Percentiles rank a stretch among this genome's conserved stretches.
These are phyloP conservation scores for Circinella minor DNA, from an alignment of 371 early-diverging fungal genomes.

Conservation along the genomic window DNA sequence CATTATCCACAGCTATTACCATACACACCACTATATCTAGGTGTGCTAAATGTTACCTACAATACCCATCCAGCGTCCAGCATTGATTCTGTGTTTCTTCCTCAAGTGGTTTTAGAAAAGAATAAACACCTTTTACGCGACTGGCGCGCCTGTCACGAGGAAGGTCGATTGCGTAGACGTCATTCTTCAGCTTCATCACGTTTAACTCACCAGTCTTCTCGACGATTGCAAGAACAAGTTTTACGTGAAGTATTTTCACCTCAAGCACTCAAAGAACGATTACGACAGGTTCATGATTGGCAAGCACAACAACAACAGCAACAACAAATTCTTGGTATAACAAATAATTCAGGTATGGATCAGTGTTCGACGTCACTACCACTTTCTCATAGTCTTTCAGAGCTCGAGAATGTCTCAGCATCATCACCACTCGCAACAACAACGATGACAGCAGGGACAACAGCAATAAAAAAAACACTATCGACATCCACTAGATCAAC, in stretches of 20 bases:
- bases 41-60: slow-evolving; percentile 92
- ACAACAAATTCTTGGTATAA: neutral
- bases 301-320: slow-evolving; percentile 17
- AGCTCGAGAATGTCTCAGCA: neutral
- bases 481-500: no score
- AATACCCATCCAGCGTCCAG: slow-evolving; percentile 30
- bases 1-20: slow-evolving; percentile 80
- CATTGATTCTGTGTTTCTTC: slow-evolving; percentile 40
- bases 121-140: slow-evolving; percentile 75
- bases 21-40: slow-evolving; percentile 91
- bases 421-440: slow-evolving; percentile 3
- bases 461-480: no score
- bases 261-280: slow-evolving; percentile 62
- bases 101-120: slow-evolving; percentile 79
- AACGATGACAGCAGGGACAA: neutral
- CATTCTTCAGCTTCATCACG: slow-evolving; percentile 18
- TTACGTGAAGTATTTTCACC: slow-evolving; percentile 80
- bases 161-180: slow-evolving; percentile 10
- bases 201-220: slow-evolving; percentile 5
- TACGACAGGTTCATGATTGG: slow-evolving; percentile 49
- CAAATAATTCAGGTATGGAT: no score
- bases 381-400: slow-evolving; percentile 16
- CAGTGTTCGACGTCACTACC: slow-evolving; percentile 1
- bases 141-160: slow-evolving; percentile 36
- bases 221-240: slow-evolving; percentile 66